Conservation (phyloP, 148 eudicot genomes). For the Heliosperma pusillum region DNA sequence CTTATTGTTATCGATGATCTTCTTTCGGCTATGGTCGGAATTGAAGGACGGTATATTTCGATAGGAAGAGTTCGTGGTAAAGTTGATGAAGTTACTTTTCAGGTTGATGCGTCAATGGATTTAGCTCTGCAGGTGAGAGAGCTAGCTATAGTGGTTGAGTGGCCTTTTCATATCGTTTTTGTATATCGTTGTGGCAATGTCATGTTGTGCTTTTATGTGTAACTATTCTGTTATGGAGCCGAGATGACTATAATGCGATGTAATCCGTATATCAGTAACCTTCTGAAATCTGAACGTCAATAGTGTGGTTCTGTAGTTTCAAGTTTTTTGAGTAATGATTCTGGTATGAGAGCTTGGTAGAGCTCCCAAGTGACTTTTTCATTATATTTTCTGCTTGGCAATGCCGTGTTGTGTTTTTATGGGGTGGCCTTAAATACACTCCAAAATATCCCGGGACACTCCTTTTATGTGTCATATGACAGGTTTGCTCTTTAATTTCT, state of each 20-base stretch:
- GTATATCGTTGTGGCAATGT: not conserved
- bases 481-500: no score
- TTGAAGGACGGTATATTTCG: constrained; percentile 86
- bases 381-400: not conserved
- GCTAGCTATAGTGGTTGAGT: not conserved
- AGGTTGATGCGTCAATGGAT: constrained; percentile 95
- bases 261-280: not conserved
- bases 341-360: not conserved
- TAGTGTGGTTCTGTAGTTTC: not conserved
- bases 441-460: no score
- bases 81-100: constrained; percentile 46
- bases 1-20: constrained; percentile 91
- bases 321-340: no score
- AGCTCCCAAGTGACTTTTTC: not conserved
- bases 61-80: constrained; percentile 54
- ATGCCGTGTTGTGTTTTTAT: constrained; percentile 5
- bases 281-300: not conserved
- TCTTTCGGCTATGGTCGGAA: constrained; percentile 78
- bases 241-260: not conserved
- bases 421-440: no score
- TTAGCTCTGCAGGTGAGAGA: constrained; percentile 80
- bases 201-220: not conserved
- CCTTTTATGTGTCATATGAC: no score
- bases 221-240: not conserved
- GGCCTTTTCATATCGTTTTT: not conserved